Percentiles rank a stretch among this genome's conserved stretches.
Evolutionary conservation across 1,139 yeast genomes (phyloP).

Genomic region (Debaryomyces udenii): DNA sequence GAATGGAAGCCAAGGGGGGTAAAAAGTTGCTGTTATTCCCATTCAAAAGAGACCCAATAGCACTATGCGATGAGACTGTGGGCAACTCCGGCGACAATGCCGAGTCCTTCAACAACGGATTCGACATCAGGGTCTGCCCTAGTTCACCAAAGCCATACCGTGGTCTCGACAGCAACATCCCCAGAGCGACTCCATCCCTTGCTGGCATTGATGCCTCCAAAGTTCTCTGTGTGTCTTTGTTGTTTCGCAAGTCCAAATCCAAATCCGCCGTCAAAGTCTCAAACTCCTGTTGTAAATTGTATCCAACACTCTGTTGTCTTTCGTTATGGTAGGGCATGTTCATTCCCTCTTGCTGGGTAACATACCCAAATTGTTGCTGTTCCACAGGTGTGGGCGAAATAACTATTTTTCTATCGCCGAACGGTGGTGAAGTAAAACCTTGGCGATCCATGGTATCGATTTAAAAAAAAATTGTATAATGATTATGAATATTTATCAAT

Average conservation of each 20-base stretch:
- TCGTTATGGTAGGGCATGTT: conserved; percentile 24
- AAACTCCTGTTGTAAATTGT: conserved; percentile 50
- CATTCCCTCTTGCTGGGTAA: conserved; percentile 7
- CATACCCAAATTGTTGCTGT: conserved; percentile 12
- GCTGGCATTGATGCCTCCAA: conserved; percentile 11
- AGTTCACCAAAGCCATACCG: conserved; percentile 23
- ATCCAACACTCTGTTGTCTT: conserved; percentile 48
- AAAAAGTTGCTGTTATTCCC: conserved; percentile 18
- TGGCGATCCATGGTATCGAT: conserved; percentile 7
- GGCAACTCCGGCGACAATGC: conserved; percentile 21
- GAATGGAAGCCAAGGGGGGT: conserved; percentile 31
- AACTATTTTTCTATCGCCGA: conserved; percentile 38
- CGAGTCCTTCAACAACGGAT: conserved; percentile 24
- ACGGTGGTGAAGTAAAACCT: conserved; percentile 12
- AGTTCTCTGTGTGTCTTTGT: conserved; percentile 14
- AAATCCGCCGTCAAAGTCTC: conserved; percentile 51
- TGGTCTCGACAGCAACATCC: conserved; percentile 28
- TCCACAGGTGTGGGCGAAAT: conserved; percentile 47
- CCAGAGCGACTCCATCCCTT: conserved; percentile 16
- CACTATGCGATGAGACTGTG: conserved; percentile 5
- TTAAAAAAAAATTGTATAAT: too few species aligned
- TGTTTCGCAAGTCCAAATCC: conserved; percentile 45
- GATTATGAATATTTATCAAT: too few species aligned
- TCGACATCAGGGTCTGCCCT: conserved; percentile 10
- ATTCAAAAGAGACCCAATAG: conserved; percentile 14